phyloP scores from a whole-genome alignment of 768 basidiomycete genomes.

The Pholiota microspora region DNA sequence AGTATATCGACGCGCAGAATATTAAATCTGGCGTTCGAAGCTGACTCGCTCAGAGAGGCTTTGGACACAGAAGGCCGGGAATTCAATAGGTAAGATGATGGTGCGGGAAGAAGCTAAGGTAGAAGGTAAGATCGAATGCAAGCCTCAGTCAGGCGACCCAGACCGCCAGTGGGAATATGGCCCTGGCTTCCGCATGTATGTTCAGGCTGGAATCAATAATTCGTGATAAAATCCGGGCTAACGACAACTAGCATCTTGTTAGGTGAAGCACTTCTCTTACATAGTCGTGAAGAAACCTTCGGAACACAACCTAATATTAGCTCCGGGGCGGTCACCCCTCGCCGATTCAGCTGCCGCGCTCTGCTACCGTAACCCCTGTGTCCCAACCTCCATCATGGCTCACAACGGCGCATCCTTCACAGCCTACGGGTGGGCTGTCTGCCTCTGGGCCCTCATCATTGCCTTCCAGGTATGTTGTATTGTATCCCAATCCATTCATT shows the following conservation, averaged over 20 bases:
- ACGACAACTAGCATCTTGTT: background rate
- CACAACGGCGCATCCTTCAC: constrained; percentile 41
- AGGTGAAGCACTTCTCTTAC: background rate
- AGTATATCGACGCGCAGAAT: background rate
- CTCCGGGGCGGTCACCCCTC: background rate
- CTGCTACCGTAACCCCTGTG: background rate
- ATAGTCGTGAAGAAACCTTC: too few species aligned
- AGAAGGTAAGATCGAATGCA: background rate
- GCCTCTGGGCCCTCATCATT: constrained; percentile 63
- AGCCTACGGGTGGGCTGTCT: constrained; percentile 59
- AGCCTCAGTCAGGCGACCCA: background rate
- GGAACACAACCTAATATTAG: background rate
- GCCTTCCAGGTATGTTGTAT: constrained; percentile 50
- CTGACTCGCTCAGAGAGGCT: background rate
- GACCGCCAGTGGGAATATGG: background rate
- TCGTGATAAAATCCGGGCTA: background rate
- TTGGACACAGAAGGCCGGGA: background rate
- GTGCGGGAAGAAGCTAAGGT: background rate
- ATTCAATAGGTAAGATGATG: background rate
- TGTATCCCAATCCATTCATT: background rate
- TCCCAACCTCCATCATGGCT: constrained; percentile 15
- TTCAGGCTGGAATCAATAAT: background rate
- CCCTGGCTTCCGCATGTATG: background rate
- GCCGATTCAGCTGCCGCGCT: background rate
- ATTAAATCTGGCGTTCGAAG: constrained; percentile 1